Percentiles rank a stretch among this genome's conserved stretches.
Conservation (phyloP, 805 yeast genomes). For the Metschnikowia noctiluminum region DNA sequence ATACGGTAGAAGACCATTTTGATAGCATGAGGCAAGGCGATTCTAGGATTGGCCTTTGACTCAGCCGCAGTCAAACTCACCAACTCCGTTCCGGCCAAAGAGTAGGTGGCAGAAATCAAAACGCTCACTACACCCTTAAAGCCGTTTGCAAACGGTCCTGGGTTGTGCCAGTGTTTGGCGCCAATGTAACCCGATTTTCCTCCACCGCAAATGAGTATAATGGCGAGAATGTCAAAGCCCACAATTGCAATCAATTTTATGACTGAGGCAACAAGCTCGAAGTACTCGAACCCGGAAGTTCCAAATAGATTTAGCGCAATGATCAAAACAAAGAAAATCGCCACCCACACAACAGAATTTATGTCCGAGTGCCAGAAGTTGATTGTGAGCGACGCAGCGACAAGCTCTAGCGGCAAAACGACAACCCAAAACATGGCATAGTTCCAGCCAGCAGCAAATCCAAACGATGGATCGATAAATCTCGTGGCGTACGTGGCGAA, state of each 20-base stretch:
- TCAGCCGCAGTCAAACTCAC: conserved; percentile 40
- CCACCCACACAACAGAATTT: conserved; percentile 42
- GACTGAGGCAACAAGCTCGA: conserved; percentile 34
- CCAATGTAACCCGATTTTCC: conserved; percentile 40
- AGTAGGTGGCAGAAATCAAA: conserved; percentile 39
- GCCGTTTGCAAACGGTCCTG: conserved; percentile 35
- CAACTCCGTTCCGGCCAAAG: conserved; percentile 42
- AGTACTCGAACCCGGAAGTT: conserved; percentile 36
- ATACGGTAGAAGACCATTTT: conserved; percentile 44
- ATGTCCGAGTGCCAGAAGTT: conserved; percentile 38
- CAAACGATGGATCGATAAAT: conserved; percentile 43
- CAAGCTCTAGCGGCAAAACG: conserved; percentile 41
- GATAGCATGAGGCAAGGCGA: conserved; percentile 39
- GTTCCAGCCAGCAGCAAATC: conserved; percentile 46
- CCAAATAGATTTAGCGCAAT: conserved; percentile 33
- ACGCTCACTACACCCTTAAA: conserved; percentile 39
- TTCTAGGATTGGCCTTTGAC: conserved; percentile 34
- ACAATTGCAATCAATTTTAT: conserved; percentile 37
- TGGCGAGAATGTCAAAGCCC: conserved; percentile 40
- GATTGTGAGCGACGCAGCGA: conserved; percentile 40
- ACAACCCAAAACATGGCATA: conserved; percentile 44
- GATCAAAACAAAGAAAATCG: conserved; percentile 36
- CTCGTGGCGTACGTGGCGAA: conserved; percentile 40
- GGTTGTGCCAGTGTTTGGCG: conserved; percentile 34
- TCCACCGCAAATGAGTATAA: conserved; percentile 38